Conservation (phyloP, 495 filamentous ascomycete genomes). For the Xylaria flabelliformis region DNA sequence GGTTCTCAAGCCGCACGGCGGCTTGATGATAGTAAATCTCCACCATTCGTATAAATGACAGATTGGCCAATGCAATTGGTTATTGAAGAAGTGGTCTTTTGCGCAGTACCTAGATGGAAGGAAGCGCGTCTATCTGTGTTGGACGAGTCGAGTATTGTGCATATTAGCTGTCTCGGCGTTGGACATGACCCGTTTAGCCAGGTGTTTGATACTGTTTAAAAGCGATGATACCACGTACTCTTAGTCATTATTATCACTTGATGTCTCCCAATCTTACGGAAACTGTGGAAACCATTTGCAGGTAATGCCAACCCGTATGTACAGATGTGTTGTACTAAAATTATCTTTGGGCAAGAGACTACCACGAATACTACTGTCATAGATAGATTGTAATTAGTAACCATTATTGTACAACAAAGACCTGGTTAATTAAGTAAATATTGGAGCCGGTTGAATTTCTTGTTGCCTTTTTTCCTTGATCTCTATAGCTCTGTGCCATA, state of each 20-base stretch:
- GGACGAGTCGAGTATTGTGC: constrained; percentile 10
- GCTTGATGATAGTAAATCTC: not conserved
- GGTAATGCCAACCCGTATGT: not conserved
- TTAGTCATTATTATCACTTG: constrained; percentile 23
- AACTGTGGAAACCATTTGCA: not conserved
- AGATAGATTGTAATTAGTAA: not conserved
- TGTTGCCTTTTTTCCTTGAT: not conserved
- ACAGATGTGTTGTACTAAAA: not conserved
- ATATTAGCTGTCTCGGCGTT: constrained; percentile 26
- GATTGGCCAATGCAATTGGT: not conserved
- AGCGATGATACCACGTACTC: constrained; percentile 42
- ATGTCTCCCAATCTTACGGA: not conserved
- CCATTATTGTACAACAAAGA: not conserved
- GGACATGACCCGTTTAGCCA: constrained; percentile 22
- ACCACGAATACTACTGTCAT: not conserved
- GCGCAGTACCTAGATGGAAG: not conserved
- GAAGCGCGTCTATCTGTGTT: not conserved
- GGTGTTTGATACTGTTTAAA: constrained; percentile 32
- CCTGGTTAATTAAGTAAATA: not conserved
- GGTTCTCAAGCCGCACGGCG: not conserved
- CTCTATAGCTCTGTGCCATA: not conserved
- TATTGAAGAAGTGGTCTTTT: not conserved
- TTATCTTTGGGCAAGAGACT: not conserved
- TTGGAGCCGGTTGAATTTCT: not conserved
- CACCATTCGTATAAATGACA: not conserved